Evolutionary conservation across 768 basidiomycete species (phyloP).

Genomic region (Mycena galericulata): DNA sequence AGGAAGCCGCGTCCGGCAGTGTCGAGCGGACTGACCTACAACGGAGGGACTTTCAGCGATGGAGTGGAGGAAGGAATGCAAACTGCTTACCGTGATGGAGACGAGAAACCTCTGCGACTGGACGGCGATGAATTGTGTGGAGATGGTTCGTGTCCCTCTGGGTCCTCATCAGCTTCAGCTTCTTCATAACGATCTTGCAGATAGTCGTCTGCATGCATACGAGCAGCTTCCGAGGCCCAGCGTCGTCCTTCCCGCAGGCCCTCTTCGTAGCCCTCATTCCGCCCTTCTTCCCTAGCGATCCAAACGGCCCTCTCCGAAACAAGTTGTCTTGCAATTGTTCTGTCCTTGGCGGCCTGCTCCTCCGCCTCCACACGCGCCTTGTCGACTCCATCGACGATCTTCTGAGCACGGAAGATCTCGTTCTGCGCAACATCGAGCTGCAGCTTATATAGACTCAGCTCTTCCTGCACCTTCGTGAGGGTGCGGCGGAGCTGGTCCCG

Average conservation of each 20-base stretch:
- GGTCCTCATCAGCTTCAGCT: not conserved
- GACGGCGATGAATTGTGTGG: constrained; percentile 13
- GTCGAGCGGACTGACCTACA: constrained; percentile 22
- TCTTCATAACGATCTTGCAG: constrained; percentile 9
- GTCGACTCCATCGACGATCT: constrained; percentile 60
- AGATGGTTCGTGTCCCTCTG: constrained; percentile 9
- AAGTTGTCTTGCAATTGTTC: constrained; percentile 62
- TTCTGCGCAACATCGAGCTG: constrained; percentile 70
- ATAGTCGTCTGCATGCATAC: constrained; percentile 7
- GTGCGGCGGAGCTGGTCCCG: constrained; percentile 46
- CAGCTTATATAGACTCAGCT: constrained; percentile 66
- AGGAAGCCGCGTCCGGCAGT: constrained; percentile 15
- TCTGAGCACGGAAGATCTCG: constrained; percentile 67
- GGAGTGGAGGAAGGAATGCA: not conserved
- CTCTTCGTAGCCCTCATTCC: constrained; percentile 63
- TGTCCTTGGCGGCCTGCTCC: constrained; percentile 61
- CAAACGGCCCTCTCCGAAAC: constrained; percentile 64
- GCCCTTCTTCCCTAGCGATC: constrained; percentile 69
- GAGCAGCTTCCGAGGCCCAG: constrained; percentile 23
- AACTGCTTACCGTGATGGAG: constrained; percentile 17
- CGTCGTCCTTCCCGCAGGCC: constrained; percentile 47
- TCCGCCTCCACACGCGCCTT: constrained; percentile 70
- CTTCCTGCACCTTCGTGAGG: constrained; percentile 52
- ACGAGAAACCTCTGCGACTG: constrained; percentile 12
- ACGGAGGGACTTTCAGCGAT: not conserved